Evolutionary conservation across 2,329 filamentous ascomycete species (phyloP).

Genomic region (Aspergillus sp.): DNA sequence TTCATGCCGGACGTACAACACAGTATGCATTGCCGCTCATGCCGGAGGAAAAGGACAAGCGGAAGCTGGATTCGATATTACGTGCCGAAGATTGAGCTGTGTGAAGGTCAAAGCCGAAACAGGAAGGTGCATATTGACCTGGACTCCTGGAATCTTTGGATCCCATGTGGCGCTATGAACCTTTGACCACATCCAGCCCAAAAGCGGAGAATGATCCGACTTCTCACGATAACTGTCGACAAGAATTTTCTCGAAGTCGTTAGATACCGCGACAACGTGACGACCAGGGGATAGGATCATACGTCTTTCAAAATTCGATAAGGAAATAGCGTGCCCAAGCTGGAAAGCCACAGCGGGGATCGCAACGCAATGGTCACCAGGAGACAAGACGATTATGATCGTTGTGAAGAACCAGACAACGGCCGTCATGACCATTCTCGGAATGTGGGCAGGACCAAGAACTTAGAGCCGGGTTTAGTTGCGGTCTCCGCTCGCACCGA

Average conservation of each 20-base stretch:
- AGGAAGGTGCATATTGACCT: not conserved
- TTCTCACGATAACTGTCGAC: not conserved
- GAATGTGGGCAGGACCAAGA: slow-evolving; percentile 4
- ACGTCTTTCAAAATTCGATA: not conserved
- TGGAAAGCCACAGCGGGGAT: not conserved
- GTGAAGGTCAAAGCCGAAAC: not conserved
- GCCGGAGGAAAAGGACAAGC: too few relatives aligned
- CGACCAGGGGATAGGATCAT: not conserved
- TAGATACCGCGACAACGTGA: not conserved
- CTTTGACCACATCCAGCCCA: not conserved
- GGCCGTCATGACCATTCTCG: slow-evolving; percentile 12
- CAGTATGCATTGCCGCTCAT: not conserved
- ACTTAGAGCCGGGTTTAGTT: not conserved
- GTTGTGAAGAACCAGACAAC: slow-evolving; percentile 5
- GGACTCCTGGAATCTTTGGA: not conserved
- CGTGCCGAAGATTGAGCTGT: too few relatives aligned
- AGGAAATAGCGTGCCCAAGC: not conserved
- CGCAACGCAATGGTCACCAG: not conserved
- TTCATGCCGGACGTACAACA: not conserved
- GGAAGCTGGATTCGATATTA: too few relatives aligned
- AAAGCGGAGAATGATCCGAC: not conserved
- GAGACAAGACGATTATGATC: not conserved
- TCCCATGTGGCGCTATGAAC: not conserved
- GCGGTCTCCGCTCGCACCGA: not conserved
- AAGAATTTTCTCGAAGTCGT: not conserved